A percentile compares a stretch with the other conserved stretches of the same genome.
phyloP scores from a whole-genome alignment of 352 stramenopile genomes.

The Pythium phragmiticola region DNA sequence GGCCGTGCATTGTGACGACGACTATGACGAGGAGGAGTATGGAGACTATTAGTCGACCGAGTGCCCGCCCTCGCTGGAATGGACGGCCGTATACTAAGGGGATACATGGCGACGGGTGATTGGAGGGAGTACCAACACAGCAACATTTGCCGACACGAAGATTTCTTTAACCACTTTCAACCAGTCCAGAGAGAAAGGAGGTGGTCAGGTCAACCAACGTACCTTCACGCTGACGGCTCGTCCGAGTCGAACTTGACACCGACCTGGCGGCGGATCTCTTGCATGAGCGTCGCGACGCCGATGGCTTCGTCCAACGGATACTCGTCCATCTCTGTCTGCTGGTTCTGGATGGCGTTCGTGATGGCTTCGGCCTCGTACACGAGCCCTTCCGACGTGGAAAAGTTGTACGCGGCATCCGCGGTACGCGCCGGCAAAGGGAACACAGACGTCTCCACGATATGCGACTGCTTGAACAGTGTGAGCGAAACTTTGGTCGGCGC shows the following conservation, averaged over 20 bases:
- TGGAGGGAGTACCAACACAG: too few species aligned
- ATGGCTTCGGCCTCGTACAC: conserved; percentile 74
- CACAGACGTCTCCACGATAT: conserved; percentile 24
- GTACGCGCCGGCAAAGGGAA: conserved; percentile 50
- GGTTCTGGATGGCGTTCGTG: conserved; percentile 48
- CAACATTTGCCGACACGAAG: too few species aligned
- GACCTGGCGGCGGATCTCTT: conserved; percentile 62
- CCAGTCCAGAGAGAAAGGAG: too few species aligned
- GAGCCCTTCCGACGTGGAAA: conserved; percentile 68
- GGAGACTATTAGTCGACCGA: too few species aligned
- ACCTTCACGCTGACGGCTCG: too few species aligned
- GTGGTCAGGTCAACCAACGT: too few species aligned
- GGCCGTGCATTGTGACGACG: too few species aligned
- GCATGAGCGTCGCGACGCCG: conserved; percentile 61
- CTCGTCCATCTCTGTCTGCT: conserved; percentile 48
- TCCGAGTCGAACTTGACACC: conserved; percentile 54
- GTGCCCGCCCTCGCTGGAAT: background rate
- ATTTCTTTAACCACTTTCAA: too few species aligned
- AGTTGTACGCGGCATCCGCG: conserved; percentile 43
- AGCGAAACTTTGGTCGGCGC: conserved; percentile 53
- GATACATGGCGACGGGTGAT: too few species aligned
- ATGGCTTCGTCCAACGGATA: conserved; percentile 67
- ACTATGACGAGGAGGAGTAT: too few species aligned
- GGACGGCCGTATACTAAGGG: background rate
- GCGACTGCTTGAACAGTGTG: conserved; percentile 27